A percentile compares a stretch with the other conserved stretches of the same genome.
Conservation (phyloP, 2,329 filamentous ascomycete genomes). For the Phialophora verrucosa region DNA sequence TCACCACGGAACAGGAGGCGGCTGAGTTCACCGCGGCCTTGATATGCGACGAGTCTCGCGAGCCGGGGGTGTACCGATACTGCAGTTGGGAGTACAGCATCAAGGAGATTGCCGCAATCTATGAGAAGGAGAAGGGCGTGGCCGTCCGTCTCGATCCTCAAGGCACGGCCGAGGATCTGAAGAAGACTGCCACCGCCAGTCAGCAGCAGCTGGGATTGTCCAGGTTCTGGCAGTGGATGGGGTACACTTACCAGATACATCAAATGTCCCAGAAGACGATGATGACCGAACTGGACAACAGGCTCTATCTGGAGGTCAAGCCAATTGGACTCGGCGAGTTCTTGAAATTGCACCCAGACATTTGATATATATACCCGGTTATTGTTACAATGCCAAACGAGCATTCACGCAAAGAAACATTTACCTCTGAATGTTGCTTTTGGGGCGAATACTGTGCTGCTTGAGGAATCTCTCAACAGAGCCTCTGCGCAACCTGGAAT, state of each 20-base stretch:
- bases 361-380: background rate
- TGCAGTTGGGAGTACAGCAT: slow-evolving; percentile 14
- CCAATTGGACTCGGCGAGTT: background rate
- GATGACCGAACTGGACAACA: slow-evolving; percentile 9
- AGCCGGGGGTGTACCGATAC: slow-evolving; percentile 4
- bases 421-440: background rate
- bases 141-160: background rate
- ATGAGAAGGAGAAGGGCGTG: slow-evolving; percentile 6
- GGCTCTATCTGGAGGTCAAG: slow-evolving; percentile 8
- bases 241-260: slow-evolving; percentile 17
- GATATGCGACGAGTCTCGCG: background rate
- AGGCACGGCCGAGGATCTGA: background rate
- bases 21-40: slow-evolving; percentile 12
- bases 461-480: background rate
- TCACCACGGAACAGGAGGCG: slow-evolving; percentile 16
- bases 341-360: slow-evolving; percentile 9
- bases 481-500: background rate
- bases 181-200: background rate
- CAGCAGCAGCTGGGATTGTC: slow-evolving; percentile 16
- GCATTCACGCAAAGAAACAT: background rate
- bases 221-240: slow-evolving; percentile 16
- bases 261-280: slow-evolving; percentile 7
- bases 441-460: background rate
- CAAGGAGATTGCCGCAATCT: slow-evolving; percentile 13
- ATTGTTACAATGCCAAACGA: background rate